phyloP scores from a whole-genome alignment of 441 rosid genomes.

The Populus hybrid region DNA sequence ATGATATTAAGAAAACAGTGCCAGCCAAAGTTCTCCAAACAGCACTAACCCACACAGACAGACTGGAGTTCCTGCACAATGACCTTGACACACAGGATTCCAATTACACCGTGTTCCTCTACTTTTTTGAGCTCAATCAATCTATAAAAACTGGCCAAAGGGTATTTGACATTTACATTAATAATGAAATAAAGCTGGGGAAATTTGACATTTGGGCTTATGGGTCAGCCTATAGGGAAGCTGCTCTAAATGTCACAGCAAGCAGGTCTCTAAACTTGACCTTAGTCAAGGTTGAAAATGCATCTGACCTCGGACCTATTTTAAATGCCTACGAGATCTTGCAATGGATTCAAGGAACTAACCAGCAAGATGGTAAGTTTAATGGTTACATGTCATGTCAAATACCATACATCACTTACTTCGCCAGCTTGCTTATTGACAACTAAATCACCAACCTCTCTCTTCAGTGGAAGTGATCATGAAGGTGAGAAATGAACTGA shows the following conservation, averaged over 20 bases:
- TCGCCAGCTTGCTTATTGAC: background rate
- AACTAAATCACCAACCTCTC: background rate
- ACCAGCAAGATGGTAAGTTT: conserved; percentile 44
- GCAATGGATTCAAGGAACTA: conserved; percentile 38
- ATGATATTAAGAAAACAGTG: conserved; percentile 24
- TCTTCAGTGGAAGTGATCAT: conserved; percentile 41
- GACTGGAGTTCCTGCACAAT: conserved; percentile 39
- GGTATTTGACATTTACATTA: conserved; percentile 51
- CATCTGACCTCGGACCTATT: conserved; percentile 52
- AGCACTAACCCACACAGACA: conserved; percentile 33
- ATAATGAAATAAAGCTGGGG: conserved; percentile 25
- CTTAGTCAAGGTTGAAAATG: conserved; percentile 41
- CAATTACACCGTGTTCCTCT: conserved; percentile 53
- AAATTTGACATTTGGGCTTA: conserved; percentile 43
- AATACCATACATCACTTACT: background rate
- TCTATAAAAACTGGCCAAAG: conserved; percentile 39
- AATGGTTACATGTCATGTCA: background rate
- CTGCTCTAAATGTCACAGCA: conserved; percentile 34
- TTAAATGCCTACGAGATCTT: conserved; percentile 71
- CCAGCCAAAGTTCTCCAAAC: conserved; percentile 54
- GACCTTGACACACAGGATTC: conserved; percentile 29
- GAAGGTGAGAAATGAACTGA: conserved; percentile 36
- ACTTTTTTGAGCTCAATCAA: conserved; percentile 54
- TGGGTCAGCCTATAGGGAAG: conserved; percentile 41
- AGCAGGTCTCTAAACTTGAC: conserved; percentile 54